Conservation (phyloP, 805 yeast species). For the Clavispora phyllophila region DNA sequence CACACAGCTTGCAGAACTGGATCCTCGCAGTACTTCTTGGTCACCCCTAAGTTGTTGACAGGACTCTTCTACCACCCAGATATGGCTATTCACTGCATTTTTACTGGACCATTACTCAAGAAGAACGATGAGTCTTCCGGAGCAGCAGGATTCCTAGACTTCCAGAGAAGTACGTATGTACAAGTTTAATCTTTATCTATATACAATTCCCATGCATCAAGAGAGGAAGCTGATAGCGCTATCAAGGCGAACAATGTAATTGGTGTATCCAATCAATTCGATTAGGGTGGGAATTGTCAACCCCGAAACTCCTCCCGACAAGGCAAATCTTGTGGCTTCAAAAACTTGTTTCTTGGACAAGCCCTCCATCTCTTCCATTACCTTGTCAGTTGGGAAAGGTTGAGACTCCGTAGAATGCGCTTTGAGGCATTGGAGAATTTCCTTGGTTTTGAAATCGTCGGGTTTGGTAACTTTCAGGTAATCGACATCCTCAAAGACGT, state of each 20-base stretch:
- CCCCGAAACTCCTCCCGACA: conserved; percentile 70
- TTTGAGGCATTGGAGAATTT: conserved; percentile 1
- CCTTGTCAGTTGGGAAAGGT: not conserved
- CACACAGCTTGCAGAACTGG: conserved; percentile 62
- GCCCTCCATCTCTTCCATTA: conserved; percentile 1
- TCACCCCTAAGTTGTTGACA: conserved; percentile 86
- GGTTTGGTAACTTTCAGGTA: conserved; percentile 20
- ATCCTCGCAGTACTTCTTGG: conserved; percentile 79
- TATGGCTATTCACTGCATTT: conserved; percentile 83
- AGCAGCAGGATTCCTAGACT: conserved; percentile 29
- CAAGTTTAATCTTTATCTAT: conserved; percentile 1
- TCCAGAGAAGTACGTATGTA: conserved; percentile 12
- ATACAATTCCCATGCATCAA: not conserved
- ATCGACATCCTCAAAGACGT: conserved; percentile 40
- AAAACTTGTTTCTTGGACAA: conserved; percentile 41
- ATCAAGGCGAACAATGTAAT: conserved; percentile 7
- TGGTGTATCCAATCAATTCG: conserved; percentile 44
- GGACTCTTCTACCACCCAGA: conserved; percentile 69
- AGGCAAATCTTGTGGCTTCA: conserved; percentile 58
- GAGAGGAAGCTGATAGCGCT: conserved; percentile 5
- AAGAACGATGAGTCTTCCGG: conserved; percentile 2
- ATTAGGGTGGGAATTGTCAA: conserved; percentile 56
- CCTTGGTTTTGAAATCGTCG: conserved; percentile 6
- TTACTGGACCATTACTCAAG: conserved; percentile 30
- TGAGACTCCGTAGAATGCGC: not conserved